Evolutionary conservation across 805 yeast species (phyloP), one percentile per base, ranked within the genome.

Genomic region (Saccharomycopsis sp.): DNA sequence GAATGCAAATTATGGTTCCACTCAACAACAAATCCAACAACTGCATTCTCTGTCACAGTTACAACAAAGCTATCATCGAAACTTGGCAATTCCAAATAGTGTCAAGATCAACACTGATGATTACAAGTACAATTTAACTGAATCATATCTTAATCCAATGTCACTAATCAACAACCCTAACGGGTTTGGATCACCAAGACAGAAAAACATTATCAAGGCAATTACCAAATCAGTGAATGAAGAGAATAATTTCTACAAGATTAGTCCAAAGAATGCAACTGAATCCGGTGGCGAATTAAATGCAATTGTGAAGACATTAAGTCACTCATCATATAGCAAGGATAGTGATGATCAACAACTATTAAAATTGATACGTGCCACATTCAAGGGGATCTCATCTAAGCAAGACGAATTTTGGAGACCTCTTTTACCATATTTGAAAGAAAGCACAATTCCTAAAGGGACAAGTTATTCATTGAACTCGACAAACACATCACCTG

Each of bases 381-480:
- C 82, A 0, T 75, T 81, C 59, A 77, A 74, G 44, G 84, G 82
- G 1, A 59, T 79, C 3, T 75, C 86, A 9, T 56, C 60, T 16
- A 68, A 51, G 33, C 68, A 63, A 32, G 75, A 67, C 16, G 60
- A 58, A 4, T 79, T 82, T 56, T 85, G 93, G 90, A 53, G 65
- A n/a, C 62, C 65, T 24, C 53, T 82, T 14, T 65, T 75, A 1
- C 72, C 73, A 4, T 77, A 60, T 52, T 72, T 84, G 53, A 59
- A 61, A 17, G 67, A 66, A 51, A 80, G 76, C 47, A 57, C 64
- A 33, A 63, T 77, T 16, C 69, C 70, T 1, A 68, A 63, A 34
- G 73, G 73, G 34, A 61, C 61, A 22, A 63, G 64, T 11, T 68
- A 71, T 53, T 79, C 68, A 59, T 75, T 56, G 65, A 73, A 31